Evolutionary conservation across 169 alveolate species (phyloP).

Genomic region (Amoebophrya sp.): DNA sequence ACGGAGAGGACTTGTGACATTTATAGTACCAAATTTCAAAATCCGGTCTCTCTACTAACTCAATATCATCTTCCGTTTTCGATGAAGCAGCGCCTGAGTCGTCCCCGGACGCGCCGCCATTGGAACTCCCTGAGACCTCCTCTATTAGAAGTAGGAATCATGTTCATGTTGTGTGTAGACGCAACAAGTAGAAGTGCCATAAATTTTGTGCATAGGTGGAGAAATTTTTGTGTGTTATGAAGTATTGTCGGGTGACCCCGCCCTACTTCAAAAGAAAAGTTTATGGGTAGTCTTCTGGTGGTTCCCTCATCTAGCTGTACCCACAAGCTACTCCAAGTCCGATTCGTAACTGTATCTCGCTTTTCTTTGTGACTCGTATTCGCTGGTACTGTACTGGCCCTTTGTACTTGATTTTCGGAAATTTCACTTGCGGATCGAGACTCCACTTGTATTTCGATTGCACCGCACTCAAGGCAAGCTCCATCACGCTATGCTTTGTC

Average conservation of each 20-base stretch:
- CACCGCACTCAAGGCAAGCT: neutral
- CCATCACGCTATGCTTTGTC: neutral
- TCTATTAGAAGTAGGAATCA: too few species aligned
- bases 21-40: neutral
- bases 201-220: too few species aligned
- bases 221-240: too few species aligned
- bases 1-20: too few species aligned
- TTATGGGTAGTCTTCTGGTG: too few species aligned
- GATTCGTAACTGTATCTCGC: neutral
- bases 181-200: too few species aligned
- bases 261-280: too few species aligned
- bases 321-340: neutral
- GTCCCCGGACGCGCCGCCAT: too few species aligned
- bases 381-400: neutral
- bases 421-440: neutral
- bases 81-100: too few species aligned
- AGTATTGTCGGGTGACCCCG: too few species aligned
- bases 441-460: neutral
- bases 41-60: neutral
- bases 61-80: neutral
- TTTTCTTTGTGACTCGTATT: neutral
- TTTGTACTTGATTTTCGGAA: conserved; percentile 1
- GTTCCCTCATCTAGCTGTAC: neutral
- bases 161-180: too few species aligned
- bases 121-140: too few species aligned